Conservation (phyloP, 768 basidiomycete genomes). For the Mycena chlorophos region DNA sequence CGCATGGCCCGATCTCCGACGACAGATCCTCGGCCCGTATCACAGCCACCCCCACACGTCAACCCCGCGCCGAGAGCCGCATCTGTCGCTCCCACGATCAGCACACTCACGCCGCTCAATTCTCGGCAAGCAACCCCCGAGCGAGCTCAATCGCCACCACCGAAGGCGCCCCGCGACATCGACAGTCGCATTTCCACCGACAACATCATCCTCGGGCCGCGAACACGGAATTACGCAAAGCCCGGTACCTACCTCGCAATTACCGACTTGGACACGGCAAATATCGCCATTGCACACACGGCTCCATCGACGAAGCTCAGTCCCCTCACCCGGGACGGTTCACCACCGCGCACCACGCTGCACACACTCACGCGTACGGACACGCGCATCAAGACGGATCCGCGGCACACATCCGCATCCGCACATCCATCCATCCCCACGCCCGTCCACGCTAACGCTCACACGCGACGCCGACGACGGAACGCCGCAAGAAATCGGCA, state of each 20-base stretch:
- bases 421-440: no score
- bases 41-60: neutral
- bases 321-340: no score
- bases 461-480: neutral
- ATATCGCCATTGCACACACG: neutral
- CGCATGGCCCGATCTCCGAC: neutral
- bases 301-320: neutral
- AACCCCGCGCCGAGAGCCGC: neutral
- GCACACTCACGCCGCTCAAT: neutral
- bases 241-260: neutral
- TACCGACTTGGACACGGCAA: neutral
- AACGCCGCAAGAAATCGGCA: neutral
- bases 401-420: no score
- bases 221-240: neutral
- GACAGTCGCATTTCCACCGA: neutral
- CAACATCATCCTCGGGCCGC: neutral
- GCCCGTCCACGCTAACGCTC: no score
- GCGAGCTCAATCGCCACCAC: neutral
- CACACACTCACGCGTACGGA: no score
- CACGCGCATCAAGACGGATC: no score
- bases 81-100: neutral
- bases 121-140: neutral
- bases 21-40: neutral
- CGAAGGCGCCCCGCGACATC: neutral
- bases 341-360: no score